Evolutionary conservation across 805 yeast genomes (phyloP).

Genomic region (Metschnikowia dekortorum): DNA sequence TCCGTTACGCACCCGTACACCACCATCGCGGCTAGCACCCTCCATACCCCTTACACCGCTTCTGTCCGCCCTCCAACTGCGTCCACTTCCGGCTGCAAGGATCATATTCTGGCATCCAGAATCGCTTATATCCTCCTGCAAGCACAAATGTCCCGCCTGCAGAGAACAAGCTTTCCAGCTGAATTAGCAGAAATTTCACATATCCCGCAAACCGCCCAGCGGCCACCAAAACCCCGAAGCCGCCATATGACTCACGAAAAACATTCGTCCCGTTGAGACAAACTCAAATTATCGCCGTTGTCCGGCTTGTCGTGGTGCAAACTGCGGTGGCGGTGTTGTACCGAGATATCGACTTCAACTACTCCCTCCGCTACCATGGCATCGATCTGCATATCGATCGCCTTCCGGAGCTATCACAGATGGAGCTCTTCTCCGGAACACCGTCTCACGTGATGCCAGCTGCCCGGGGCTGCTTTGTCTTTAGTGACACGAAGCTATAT

Average conservation of each 20-base stretch:
- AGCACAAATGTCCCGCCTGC: too few relatives aligned
- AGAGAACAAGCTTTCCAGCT: too few relatives aligned
- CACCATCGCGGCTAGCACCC: too few relatives aligned
- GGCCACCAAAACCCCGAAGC: background rate
- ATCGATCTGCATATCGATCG: constrained; percentile 8
- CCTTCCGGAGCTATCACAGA: constrained; percentile 18
- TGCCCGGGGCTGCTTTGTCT: constrained; percentile 26
- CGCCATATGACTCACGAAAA: too few relatives aligned
- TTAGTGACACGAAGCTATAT: constrained; percentile 23
- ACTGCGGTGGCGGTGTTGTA: constrained; percentile 25
- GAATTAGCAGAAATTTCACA: background rate
- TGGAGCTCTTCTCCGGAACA: constrained; percentile 26
- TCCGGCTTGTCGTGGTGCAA: constrained; percentile 6
- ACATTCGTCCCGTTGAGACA: background rate
- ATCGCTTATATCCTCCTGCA: too few relatives aligned
- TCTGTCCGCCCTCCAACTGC: too few relatives aligned
- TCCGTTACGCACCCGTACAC: too few relatives aligned
- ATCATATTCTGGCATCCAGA: too few relatives aligned
- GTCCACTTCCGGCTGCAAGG: too few relatives aligned
- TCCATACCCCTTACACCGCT: too few relatives aligned
- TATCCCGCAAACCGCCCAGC: background rate
- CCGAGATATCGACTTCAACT: constrained; percentile 31
- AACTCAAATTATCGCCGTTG: constrained; percentile 8
- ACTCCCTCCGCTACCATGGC: constrained; percentile 28
- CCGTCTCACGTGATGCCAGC: constrained; percentile 26